Evolutionary conservation across 2,329 filamentous ascomycete species (phyloP).

Genomic region (Lomentospora prolificans): DNA sequence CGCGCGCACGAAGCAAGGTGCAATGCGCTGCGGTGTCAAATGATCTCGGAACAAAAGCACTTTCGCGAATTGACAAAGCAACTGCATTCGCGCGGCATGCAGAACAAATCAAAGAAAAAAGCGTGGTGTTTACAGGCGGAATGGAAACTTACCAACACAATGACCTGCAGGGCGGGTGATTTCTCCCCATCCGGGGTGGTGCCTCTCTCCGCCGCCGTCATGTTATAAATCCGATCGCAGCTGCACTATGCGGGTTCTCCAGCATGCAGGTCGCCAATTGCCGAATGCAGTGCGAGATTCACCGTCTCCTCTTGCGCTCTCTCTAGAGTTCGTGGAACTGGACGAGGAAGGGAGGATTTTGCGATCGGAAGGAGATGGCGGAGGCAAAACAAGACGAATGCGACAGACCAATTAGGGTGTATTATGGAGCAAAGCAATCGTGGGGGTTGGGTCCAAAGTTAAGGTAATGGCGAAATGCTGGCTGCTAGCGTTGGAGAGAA

Average conservation of each 20-base stretch:
- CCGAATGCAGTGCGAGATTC: not conserved
- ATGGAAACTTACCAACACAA: conserved; percentile 56
- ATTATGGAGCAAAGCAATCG: not conserved
- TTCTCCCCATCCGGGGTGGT: not conserved
- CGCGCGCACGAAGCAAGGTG: too few species aligned
- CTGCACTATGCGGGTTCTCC: not conserved
- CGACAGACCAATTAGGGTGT: not conserved
- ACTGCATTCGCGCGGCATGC: too few species aligned
- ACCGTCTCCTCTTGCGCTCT: not conserved
- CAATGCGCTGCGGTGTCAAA: too few species aligned
- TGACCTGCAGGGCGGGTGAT: conserved; percentile 56
- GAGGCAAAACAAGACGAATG: not conserved
- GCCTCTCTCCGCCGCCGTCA: conserved; percentile 3
- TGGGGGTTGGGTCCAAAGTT: not conserved
- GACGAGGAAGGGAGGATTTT: not conserved
- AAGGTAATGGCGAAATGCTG: not conserved
- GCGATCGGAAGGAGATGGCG: not conserved
- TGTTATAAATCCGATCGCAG: not conserved
- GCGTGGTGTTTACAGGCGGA: not conserved
- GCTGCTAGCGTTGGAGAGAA: not conserved
- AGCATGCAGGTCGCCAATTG: not conserved
- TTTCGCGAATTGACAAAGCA: too few species aligned
- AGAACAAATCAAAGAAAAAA: conserved; percentile 4
- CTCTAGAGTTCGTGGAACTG: not conserved
- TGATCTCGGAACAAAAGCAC: too few species aligned